phyloP scores from a whole-genome alignment of 805 yeast species.

The Monosporozyma unispora region DNA sequence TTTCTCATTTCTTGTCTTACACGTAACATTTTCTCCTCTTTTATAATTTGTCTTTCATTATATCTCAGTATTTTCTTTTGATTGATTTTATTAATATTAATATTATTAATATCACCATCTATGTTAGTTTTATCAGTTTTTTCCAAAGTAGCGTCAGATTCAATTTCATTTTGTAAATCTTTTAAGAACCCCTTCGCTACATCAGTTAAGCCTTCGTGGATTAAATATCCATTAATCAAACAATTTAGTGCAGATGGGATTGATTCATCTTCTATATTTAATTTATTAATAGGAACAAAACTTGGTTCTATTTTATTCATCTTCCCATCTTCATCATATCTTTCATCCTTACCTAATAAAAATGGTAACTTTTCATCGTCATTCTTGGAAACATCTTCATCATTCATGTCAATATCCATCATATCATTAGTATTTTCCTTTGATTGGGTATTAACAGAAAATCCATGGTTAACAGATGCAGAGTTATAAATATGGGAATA shows the following conservation, averaged over 20 bases:
- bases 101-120: background rate
- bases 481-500: conserved; percentile 24
- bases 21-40: conserved; percentile 31
- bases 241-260: conserved; percentile 23
- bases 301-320: conserved; percentile 16
- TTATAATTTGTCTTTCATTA: conserved; percentile 24
- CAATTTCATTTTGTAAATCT: conserved; percentile 31
- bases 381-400: conserved; percentile 3
- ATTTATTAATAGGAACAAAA: conserved; percentile 13
- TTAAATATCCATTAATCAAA: conserved; percentile 37
- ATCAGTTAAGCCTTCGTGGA: conserved; percentile 50
- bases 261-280: conserved; percentile 21
- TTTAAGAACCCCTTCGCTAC: conserved; percentile 42
- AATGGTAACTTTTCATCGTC: conserved; percentile 9
- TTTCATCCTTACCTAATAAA: conserved; percentile 14
- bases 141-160: conserved; percentile 4
- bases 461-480: background rate
- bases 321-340: conserved; percentile 8
- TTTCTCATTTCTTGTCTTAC: conserved; percentile 40
- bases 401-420: conserved; percentile 22
- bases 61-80: conserved; percentile 16
- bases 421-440: conserved; percentile 6
- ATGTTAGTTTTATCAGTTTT: conserved; percentile 12
- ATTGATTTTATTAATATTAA: background rate
- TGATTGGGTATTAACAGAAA: background rate